Percentiles rank a stretch among this genome's conserved stretches.
Evolutionary conservation across 257 asterid species (phyloP).

Genomic region (Striga asiatica): DNA sequence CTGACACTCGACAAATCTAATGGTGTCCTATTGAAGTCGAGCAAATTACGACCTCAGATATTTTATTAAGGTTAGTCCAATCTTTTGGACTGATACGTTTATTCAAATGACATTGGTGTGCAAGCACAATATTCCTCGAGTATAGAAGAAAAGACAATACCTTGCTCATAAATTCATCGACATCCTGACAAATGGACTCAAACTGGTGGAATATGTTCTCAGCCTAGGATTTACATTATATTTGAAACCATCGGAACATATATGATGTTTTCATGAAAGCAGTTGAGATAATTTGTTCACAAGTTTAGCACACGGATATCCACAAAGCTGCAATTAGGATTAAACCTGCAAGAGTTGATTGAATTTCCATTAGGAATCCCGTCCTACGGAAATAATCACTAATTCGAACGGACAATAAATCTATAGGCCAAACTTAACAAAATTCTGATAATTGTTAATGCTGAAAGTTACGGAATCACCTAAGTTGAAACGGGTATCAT

Average conservation of each 20-base stretch:
- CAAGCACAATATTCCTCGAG: background rate
- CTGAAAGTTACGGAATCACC: no score
- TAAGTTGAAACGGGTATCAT: no score
- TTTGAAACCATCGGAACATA: conserved; percentile 28
- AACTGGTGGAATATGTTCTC: conserved; percentile 57
- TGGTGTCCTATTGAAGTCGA: conserved; percentile 35
- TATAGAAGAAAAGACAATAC: conserved; percentile 19
- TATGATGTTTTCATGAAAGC: background rate
- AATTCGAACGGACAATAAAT: background rate
- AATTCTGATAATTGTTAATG: background rate
- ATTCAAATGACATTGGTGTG: background rate
- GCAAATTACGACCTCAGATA: background rate
- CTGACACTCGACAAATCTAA: conserved; percentile 47
- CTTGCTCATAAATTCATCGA: conserved; percentile 61
- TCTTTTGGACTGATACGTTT: no score
- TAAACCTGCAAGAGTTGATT: conserved; percentile 16
- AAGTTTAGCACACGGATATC: background rate
- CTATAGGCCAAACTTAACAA: background rate
- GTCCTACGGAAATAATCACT: background rate
- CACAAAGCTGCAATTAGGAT: background rate
- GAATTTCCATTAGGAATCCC: background rate
- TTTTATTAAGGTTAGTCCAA: no score
- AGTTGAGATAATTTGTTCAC: conserved; percentile 13
- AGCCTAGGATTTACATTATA: conserved; percentile 39
- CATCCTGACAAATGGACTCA: conserved; percentile 54